Conservation (phyloP, 2,329 filamentous ascomycete species). For the Epicoccum sorghinum region DNA sequence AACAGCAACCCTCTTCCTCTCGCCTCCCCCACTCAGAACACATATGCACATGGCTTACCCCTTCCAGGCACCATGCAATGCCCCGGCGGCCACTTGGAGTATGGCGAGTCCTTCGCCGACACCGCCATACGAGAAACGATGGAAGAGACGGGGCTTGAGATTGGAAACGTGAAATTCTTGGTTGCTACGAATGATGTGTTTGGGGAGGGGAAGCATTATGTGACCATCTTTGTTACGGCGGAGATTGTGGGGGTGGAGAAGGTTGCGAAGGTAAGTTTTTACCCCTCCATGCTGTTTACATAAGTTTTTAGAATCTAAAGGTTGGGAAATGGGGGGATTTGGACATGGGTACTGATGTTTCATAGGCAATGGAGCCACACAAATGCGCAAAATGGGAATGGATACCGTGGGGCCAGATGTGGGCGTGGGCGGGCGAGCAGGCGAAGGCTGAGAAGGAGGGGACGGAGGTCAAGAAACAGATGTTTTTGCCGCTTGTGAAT, state of each 20-base stretch:
- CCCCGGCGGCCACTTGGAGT: slow-evolving; percentile 78
- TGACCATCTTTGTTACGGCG: slow-evolving; percentile 72
- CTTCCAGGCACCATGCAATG: slow-evolving; percentile 65
- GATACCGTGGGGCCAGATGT: slow-evolving; percentile 57
- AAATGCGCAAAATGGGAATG: slow-evolving; percentile 64
- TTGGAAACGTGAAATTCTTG: slow-evolving; percentile 61
- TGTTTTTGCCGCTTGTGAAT: slow-evolving; percentile 58
- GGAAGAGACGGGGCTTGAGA: slow-evolving; percentile 69
- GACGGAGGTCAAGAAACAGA: slow-evolving; percentile 33
- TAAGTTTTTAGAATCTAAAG: too few species aligned
- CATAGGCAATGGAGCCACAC: slow-evolving; percentile 53
- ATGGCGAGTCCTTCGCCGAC: slow-evolving; percentile 64
- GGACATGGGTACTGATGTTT: slow-evolving; percentile 1
- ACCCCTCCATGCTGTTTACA: neutral
- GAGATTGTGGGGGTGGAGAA: slow-evolving; percentile 55
- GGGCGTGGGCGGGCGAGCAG: slow-evolving; percentile 44
- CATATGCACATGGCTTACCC: neutral
- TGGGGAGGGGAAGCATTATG: slow-evolving; percentile 70
- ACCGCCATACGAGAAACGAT: slow-evolving; percentile 71
- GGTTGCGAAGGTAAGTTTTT: slow-evolving; percentile 59
- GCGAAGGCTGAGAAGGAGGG: slow-evolving; percentile 35
- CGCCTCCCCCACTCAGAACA: too few species aligned
- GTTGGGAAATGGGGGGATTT: neutral
- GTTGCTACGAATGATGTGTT: slow-evolving; percentile 73
- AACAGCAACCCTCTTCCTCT: too few species aligned